Percentiles rank a stretch among this genome's conserved stretches.
These are phyloP conservation scores for Cyberlindnera japonica DNA, from an alignment of 805 yeast species.

Conservation along the genomic window DNA sequence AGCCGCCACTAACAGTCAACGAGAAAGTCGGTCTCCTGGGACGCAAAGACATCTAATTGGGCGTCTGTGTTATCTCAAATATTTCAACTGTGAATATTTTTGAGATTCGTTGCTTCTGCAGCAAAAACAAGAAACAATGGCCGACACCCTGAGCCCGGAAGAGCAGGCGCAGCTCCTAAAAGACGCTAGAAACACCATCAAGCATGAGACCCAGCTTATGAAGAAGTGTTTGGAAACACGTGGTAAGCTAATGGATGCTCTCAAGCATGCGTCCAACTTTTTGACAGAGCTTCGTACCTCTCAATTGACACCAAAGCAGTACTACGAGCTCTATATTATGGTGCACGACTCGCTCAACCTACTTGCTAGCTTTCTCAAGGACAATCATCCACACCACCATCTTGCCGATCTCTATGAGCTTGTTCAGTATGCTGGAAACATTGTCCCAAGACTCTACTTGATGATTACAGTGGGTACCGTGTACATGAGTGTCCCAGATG, in stretches of 20 bases:
- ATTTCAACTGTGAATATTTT: too few relatives aligned
- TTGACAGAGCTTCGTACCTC: constrained; percentile 78
- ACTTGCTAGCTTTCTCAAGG: constrained; percentile 60
- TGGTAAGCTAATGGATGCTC: constrained; percentile 76
- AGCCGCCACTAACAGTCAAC: too few relatives aligned
- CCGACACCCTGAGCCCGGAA: constrained; percentile 17
- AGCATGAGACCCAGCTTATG: constrained; percentile 73
- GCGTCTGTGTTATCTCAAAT: too few relatives aligned
- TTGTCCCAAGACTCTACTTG: constrained; percentile 85
- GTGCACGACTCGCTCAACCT: constrained; percentile 78
- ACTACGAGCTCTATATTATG: constrained; percentile 84
- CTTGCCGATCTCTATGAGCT: constrained; percentile 88
- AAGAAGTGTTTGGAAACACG: constrained; percentile 66
- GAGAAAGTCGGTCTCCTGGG: too few relatives aligned
- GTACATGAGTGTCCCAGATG: constrained; percentile 70
- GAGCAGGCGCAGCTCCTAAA: constrained; percentile 35
- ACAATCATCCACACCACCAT: constrained; percentile 64
- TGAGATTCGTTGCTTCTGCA: too few relatives aligned
- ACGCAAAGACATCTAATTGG: too few relatives aligned
- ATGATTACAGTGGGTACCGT: constrained; percentile 95
- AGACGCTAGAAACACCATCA: constrained; percentile 48
- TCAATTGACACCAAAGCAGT: constrained; percentile 78
- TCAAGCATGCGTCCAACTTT: constrained; percentile 81
- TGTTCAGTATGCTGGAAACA: constrained; percentile 93
- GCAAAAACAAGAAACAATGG: constrained; percentile 3